Evolutionary conservation across 2,329 filamentous ascomycete species (phyloP).

Genomic region (Stagonosporopsis rhizophila): DNA sequence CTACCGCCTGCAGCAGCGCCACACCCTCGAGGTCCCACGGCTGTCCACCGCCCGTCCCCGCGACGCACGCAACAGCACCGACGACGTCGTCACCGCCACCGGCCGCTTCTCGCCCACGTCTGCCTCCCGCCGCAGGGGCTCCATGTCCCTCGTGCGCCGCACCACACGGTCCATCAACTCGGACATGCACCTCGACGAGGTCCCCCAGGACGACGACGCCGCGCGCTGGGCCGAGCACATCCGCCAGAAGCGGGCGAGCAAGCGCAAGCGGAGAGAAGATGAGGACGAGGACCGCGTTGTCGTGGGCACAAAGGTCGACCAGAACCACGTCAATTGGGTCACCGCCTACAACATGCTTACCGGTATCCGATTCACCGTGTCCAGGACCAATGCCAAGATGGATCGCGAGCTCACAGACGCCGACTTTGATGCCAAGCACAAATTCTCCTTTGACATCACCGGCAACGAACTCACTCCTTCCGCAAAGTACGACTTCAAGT

Average conservation of each 20-base stretch:
- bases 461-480: constrained; percentile 97
- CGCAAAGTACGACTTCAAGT: constrained; percentile 99
- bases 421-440: constrained; percentile 93
- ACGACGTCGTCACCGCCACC: constrained; percentile 71
- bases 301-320: constrained; percentile 96
- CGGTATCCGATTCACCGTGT: constrained; percentile 95
- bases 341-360: constrained; percentile 99
- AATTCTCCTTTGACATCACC: constrained; percentile 98
- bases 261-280: constrained; percentile 82
- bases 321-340: constrained; percentile 95
- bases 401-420: constrained; percentile 87
- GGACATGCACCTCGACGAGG: constrained; percentile 82
- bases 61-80: constrained; percentile 63
- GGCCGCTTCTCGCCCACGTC: constrained; percentile 82
- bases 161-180: constrained; percentile 86
- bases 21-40: constrained; percentile 88
- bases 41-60: constrained; percentile 67
- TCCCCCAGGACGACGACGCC: constrained; percentile 87
- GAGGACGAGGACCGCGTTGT: constrained; percentile 90
- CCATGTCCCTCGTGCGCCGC: constrained; percentile 80
- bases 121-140: constrained; percentile 73
- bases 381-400: constrained; percentile 94
- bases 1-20: constrained; percentile 75
- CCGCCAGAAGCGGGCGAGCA: constrained; percentile 87
- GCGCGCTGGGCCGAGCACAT: constrained; percentile 92